Conservation (phyloP, 306 rosid genomes). For the Albizia julibrissin region DNA sequence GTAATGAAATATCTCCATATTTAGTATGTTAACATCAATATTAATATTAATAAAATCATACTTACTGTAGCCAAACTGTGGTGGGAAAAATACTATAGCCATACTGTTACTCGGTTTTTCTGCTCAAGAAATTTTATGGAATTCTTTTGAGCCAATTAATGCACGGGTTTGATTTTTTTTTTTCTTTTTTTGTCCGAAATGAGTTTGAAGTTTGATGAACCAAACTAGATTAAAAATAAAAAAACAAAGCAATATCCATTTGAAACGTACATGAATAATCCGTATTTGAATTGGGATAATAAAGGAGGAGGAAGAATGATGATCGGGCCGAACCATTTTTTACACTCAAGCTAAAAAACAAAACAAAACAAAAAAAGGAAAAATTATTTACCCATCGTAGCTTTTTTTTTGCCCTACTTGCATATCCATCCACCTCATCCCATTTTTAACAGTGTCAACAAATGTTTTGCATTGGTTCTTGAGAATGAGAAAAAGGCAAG, state of each 20-base stretch:
- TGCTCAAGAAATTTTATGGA: neutral
- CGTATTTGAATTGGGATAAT: neutral
- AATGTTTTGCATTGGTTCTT: neutral
- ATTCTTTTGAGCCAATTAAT: neutral
- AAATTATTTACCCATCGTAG: neutral
- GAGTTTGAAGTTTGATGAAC: no score
- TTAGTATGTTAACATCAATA: neutral
- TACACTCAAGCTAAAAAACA: neutral
- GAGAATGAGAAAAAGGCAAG: no score
- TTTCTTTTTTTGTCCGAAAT: no score
- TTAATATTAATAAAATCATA: neutral
- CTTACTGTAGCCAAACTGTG: neutral
- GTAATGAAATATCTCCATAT: neutral
- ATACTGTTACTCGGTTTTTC: neutral
- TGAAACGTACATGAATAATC: neutral
- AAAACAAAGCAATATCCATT: neutral
- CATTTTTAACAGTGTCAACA: neutral
- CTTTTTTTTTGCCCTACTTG: neutral
- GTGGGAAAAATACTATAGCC: neutral
- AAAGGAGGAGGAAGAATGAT: neutral
- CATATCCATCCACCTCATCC: no score
- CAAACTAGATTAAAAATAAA: neutral
- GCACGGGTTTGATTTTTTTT: neutral
- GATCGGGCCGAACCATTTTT: neutral
- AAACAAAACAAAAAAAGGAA: neutral